A percentile compares a stretch with the other conserved stretches of the same genome.
Evolutionary conservation across 2,329 filamentous ascomycete species (phyloP).

Genomic region (Cercospora sojina): DNA sequence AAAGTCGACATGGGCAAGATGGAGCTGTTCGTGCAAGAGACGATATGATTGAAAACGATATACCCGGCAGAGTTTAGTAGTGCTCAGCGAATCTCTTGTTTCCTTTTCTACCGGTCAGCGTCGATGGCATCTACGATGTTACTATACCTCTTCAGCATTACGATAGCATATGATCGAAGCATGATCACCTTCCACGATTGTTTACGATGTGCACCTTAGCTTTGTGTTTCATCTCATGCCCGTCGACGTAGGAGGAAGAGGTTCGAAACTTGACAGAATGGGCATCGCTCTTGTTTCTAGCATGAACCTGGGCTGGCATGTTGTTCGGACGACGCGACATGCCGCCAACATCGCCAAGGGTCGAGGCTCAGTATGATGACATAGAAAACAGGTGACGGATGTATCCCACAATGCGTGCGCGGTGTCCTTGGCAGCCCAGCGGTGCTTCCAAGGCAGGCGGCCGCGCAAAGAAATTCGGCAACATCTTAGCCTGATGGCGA

Average conservation of each 20-base stretch:
- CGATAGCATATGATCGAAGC: neutral
- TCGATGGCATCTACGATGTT: slow-evolving; percentile 3
- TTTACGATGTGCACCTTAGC: neutral
- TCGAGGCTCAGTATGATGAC: neutral
- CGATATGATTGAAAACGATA: slow-evolving; percentile 14
- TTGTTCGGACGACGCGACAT: slow-evolving; percentile 1
- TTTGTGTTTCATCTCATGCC: neutral
- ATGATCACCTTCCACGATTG: neutral
- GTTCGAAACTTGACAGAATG: neutral
- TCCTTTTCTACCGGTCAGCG: slow-evolving; percentile 1
- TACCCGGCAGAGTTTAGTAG: neutral
- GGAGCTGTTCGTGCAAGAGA: slow-evolving; percentile 63
- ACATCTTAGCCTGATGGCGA: neutral
- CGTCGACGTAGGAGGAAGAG: neutral
- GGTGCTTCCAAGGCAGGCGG: neutral
- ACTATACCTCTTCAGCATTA: neutral
- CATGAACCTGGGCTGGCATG: neutral
- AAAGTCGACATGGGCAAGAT: slow-evolving; percentile 84
- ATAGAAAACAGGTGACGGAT: neutral
- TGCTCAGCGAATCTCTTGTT: neutral
- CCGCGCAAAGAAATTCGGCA: neutral
- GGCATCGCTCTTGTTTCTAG: neutral
- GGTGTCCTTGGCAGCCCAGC: neutral
- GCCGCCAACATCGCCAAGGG: neutral
- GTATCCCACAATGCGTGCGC: neutral